Base-by-base conservation (phyloP, 768 basidiomycete species). In the Lentinula sp. region DNA sequence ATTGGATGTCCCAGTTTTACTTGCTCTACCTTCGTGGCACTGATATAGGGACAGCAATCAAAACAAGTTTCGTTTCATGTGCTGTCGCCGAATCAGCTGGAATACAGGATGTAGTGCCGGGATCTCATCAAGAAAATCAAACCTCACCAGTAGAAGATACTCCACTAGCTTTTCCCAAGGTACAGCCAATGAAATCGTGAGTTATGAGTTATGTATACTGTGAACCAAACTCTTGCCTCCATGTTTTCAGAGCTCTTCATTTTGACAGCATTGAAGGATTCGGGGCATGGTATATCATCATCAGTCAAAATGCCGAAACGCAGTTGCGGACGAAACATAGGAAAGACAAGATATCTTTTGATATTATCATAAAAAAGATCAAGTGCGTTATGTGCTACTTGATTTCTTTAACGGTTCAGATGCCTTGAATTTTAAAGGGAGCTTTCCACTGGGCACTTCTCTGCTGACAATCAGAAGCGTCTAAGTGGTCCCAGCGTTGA, bases 401-500 rank as follows among this genome's bases (percentile, higher is more conserved):
- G 37, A 52, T 52, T 23, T 5, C 5, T 21, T 16, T 53, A 52
- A 18, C 57, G 34, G 16, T 16, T 57, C 50, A 56, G 32, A 32
- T 16, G 13, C 15, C 45, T 8, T 4, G 32, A 39, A 28, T 13
- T 18, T 15, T 21, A 13, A 49, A 89, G 88, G 66, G 84, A 89
- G 62, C 76, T 91, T 10, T 90, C 88, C 0, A 78, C 80, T 3
- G 88, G 88, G 0, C 80, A 84, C 60, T 89, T 90, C 65, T 88
- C 88, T 1, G 75, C 77, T 10, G 83, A 86, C 60, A 89, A 89
- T 63, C 85, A 89, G 64, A 86, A 87, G 69, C 71, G 79, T 6
- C 71, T 89, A 11, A 83, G 75, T 21, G 78, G 78, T 0, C 55
- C 68, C 0, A 71, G 74, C 11, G 69, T 70, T 13, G 79, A 79